Evolutionary conservation across 345 rosid species (phyloP), one percentile per base, ranked within the genome.

Genomic region (Corymbia maculata): DNA sequence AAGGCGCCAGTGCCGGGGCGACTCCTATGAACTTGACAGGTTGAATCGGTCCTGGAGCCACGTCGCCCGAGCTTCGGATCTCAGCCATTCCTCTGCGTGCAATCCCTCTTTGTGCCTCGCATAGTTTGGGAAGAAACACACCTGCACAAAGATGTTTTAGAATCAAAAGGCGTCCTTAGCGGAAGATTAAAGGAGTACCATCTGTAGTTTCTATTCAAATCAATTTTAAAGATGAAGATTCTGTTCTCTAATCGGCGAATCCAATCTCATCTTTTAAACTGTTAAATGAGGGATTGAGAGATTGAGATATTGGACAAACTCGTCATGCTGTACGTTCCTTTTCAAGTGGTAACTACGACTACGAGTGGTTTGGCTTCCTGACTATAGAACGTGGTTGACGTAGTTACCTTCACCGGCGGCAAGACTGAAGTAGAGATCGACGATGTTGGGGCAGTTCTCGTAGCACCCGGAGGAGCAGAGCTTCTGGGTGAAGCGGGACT

Each of bases 351-450:
- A 2, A 5, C 26, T 75, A 21, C 26, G 80, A 1, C 13, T 17
- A 17, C 47, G 82, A 70, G 82, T 36, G 47, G 1, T 36, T 19
- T 70, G 47, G 47, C 21, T 70, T 36, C 17, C 21, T 15, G 5
- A 70, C 82, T 9, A 70, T 24, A 36, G 26, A 15, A 36, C 80
- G 24, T 42, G 17, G 47, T 36, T 36, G 80, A 70, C 6, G 52
- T 1, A 16, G 5, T 53, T 92, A 97, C 99, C 99, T 97, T 97
- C 99, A 7, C 96, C 98, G 26, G 98, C 98, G 5, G 99, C 99
- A 16, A 97, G 98, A 64, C 94, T 97, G 94, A 94, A 97, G 94
- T 91, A 96, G 52, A 97, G 98, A 89, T 97, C 99, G 52, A 96
- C 93, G 44, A 96, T 86, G 92, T 96, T 96, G 91, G 97, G 95